These are phyloP conservation scores for Fraxinus sp. DNA, from an alignment of 305 asterid genomes.

Conservation along the genomic window DNA sequence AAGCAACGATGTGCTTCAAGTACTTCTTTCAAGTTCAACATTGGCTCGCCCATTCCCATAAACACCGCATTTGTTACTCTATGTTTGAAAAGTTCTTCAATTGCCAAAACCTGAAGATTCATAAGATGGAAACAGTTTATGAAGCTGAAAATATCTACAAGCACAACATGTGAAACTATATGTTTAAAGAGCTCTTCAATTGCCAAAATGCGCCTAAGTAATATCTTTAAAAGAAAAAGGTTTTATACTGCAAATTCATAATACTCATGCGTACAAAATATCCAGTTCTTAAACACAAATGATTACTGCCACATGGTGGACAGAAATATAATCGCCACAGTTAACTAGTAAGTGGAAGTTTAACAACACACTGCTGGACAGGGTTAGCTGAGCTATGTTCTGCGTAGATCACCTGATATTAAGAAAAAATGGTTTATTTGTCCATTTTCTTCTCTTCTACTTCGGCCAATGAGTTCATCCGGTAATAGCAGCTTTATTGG, in stretches of 20 bases:
- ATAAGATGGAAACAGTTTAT: conserved; percentile 17
- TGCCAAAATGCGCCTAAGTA: not conserved
- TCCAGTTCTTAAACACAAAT: not conserved
- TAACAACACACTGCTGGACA: not conserved
- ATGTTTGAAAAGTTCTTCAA: conserved; percentile 78
- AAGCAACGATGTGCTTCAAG: conserved; percentile 90
- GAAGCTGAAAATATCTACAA: conserved; percentile 9
- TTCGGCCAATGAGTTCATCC: not conserved
- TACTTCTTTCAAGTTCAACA: conserved; percentile 92
- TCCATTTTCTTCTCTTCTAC: not conserved
- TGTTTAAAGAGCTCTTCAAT: not conserved
- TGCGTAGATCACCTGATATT: not conserved
- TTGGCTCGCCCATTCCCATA: conserved; percentile 99
- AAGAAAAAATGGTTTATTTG: not conserved
- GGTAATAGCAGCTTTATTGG: not conserved
- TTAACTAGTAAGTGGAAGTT: not conserved
- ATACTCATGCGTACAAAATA: not conserved
- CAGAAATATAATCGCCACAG: not conserved
- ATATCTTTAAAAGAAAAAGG: not conserved
- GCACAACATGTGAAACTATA: not conserved
- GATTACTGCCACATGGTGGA: not conserved
- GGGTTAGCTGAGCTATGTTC: not conserved
- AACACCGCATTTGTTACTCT: conserved; percentile 93
- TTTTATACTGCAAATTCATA: not conserved
- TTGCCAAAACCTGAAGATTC: conserved; percentile 68